phyloP scores from a whole-genome alignment of 2,329 filamentous ascomycete species.

The Paramyrothecium roridum region DNA sequence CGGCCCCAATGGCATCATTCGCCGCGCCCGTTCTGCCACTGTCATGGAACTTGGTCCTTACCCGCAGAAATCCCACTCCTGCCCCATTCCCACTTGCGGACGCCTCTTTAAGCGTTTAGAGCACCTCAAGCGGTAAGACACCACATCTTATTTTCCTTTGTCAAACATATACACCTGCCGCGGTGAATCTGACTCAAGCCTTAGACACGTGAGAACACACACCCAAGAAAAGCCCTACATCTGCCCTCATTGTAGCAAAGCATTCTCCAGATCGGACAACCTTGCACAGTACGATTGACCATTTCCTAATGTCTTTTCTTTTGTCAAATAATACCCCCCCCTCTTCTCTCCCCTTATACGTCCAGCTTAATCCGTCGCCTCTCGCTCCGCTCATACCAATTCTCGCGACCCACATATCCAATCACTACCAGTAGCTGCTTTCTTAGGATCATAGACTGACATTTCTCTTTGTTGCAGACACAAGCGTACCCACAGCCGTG shows the following conservation, averaged over 20 bases:
- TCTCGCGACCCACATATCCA: neutral
- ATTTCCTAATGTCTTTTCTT: constrained; percentile 32
- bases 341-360: neutral
- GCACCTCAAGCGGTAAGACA: constrained; percentile 93
- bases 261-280: constrained; percentile 97
- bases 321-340: constrained; percentile 4
- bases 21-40: constrained; percentile 88
- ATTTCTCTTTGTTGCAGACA: constrained; percentile 57
- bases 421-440: neutral
- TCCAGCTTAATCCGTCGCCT: neutral
- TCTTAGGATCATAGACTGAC: constrained; percentile 13
- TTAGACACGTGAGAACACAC: constrained; percentile 96
- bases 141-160: constrained; percentile 35
- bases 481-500: constrained; percentile 70
- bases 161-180: constrained; percentile 9
- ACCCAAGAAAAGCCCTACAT: constrained; percentile 98
- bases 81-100: constrained; percentile 97
- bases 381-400: neutral
- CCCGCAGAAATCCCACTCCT: constrained; percentile 96
- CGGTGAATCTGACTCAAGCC: constrained; percentile 10
- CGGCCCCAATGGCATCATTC: constrained; percentile 72
- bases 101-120: constrained; percentile 98
- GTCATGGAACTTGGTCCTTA: constrained; percentile 97
- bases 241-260: constrained; percentile 97
- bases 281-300: constrained; percentile 79